Evolutionary conservation across 768 basidiomycete genomes (phyloP), one percentile per base, ranked within the genome.

Genomic region (Tulasnella sp.): DNA sequence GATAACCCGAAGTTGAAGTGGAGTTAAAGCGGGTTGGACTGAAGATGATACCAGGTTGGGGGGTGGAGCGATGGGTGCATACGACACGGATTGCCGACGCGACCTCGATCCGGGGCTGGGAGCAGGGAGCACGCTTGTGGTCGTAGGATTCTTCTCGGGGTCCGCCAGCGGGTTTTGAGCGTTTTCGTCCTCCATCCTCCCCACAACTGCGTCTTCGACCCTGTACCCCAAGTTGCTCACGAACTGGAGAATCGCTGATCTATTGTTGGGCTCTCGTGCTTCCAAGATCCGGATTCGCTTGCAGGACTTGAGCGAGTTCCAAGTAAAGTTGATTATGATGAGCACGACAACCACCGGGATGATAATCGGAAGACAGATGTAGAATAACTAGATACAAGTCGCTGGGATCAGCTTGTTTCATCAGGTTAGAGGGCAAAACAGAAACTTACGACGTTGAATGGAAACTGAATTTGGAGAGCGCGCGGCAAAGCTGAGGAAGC

Each of bases 261-360:
- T 28, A 41, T 75, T 76, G 22, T 42, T 37, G 12, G 41, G 20
- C 14, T 69, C 64, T 64, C 92, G 90, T 42, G 87, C 85, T 85
- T 95, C 94, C 22, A 95, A 88, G 3, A 89, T 83, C 80, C 87
- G 88, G 80, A 96, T 91, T 24, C 95, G 92, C 20, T 87, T 87
- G 4, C 89, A 90, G 3, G 94, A 96, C 74, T 76, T 9, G 48
- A 40, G 48, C 83, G 42, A 1, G 78, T 72, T 64, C 82, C 48
- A 3, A 81, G 84, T 34, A 78, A 81, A 37, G 24, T 76, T 28
- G 8, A 80, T 64, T 28, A 87, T 85, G 5, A 93, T 83, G 12
- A 89, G 87, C n/a, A 94, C 50, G 81, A 64, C 2, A 24, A 92
- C 82, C 2, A 89, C 82, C 0, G 94, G 94, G 0, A 95, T 82